These are phyloP conservation scores for Viscum album DNA, from an alignment of 177 flowering plant genomes.

Conservation along the genomic window DNA sequence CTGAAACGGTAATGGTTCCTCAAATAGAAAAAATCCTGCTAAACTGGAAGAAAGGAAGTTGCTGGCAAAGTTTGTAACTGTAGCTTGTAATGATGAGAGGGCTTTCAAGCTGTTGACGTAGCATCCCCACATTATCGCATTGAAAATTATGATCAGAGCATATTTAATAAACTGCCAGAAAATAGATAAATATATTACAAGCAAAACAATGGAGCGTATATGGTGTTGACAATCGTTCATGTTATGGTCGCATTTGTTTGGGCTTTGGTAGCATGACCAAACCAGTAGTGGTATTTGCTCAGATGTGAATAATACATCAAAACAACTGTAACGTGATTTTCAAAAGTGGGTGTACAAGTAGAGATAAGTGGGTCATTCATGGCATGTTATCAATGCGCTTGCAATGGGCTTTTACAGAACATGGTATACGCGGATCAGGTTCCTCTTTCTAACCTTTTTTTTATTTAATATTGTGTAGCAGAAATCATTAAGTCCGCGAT, in stretches of 20 bases:
- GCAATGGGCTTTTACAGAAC: too few species aligned
- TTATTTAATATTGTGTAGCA: too few species aligned
- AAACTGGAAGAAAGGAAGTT: conserved; percentile 84
- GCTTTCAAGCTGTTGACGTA: conserved; percentile 79
- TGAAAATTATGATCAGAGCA: conserved; percentile 60
- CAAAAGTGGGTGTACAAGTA: too few species aligned
- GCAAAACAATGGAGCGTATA: background rate
- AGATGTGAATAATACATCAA: too few species aligned
- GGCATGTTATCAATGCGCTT: too few species aligned
- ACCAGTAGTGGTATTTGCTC: too few species aligned
- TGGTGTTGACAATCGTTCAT: background rate
- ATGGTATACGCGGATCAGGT: too few species aligned
- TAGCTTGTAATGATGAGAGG: conserved; percentile 86
- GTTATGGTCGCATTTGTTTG: background rate
- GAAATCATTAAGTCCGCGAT: too few species aligned
- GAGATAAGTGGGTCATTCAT: too few species aligned
- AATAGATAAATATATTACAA: background rate
- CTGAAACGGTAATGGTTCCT: conserved; percentile 47
- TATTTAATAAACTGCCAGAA: conserved; percentile 45
- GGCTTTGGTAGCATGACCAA: too few species aligned
- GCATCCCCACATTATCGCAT: conserved; percentile 91
- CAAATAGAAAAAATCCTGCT: conserved; percentile 75
- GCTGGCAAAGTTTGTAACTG: conserved; percentile 80
- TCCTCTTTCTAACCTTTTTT: too few species aligned
- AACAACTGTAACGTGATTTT: too few species aligned